phyloP scores from a whole-genome alignment of 352 stramenopile species.

The Pythium biforme region DNA sequence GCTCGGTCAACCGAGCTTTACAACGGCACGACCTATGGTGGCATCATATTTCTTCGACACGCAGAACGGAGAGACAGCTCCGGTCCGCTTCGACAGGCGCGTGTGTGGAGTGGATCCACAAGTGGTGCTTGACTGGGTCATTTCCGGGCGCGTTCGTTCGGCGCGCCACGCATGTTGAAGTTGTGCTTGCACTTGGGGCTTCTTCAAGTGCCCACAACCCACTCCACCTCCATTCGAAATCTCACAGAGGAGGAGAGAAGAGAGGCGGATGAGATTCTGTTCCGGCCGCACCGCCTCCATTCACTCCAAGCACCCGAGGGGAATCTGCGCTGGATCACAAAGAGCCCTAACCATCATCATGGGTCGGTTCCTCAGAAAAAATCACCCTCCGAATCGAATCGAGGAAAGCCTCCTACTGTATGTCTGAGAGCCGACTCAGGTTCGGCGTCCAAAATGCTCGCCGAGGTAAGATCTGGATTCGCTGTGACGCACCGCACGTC shows the following conservation, averaged over 20 bases:
- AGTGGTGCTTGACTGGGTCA: no score
- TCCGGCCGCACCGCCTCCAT: neutral
- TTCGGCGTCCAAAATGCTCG: neutral
- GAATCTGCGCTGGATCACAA: neutral
- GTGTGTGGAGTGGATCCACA: neutral
- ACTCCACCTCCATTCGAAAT: neutral
- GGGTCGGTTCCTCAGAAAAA: constrained; percentile 1
- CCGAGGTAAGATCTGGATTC: constrained; percentile 15
- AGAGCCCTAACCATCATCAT: neutral
- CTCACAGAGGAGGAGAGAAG: neutral
- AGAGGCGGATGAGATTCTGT: neutral
- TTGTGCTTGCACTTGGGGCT: constrained; percentile 26
- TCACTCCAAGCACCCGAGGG: neutral
- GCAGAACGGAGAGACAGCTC: constrained; percentile 1
- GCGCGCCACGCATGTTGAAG: constrained; percentile 26
- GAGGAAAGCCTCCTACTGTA: neutral
- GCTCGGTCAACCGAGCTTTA: no score
- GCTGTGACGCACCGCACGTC: constrained; percentile 21
- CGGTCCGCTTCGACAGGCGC: neutral
- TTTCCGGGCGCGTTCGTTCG: constrained; percentile 12
- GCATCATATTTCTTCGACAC: neutral
- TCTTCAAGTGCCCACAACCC: constrained; percentile 20
- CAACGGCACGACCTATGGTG: neutral
- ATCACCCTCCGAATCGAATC: neutral
- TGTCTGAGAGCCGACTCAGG: neutral